Conservation (phyloP, 106 monocot species). For the Allium fistulosum region DNA sequence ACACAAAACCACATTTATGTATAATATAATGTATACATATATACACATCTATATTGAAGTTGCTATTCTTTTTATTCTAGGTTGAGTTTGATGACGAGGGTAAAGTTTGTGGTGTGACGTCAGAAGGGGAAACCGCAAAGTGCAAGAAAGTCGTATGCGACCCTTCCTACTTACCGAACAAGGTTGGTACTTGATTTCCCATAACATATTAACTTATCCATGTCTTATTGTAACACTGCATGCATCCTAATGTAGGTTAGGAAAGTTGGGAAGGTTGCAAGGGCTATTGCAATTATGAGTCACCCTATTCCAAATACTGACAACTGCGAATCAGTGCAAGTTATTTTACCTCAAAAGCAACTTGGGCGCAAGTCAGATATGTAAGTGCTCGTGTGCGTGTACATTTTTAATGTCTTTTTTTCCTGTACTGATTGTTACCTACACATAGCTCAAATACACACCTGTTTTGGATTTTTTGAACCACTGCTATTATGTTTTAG, state of each 20-base stretch:
- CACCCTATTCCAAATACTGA: constrained; percentile 88
- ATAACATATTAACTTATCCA: not conserved
- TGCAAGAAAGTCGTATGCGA: constrained; percentile 96
- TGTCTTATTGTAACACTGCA: too few species aligned
- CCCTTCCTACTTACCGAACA: constrained; percentile 85
- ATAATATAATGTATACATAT: too few species aligned
- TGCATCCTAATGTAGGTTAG: constrained; percentile 31
- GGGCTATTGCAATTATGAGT: constrained; percentile 98
- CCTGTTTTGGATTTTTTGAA: too few species aligned
- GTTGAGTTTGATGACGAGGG: constrained; percentile 83
- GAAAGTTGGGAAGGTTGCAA: constrained; percentile 88
- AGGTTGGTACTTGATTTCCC: constrained; percentile 27
- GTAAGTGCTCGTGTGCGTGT: constrained; percentile 26
- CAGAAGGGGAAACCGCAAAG: constrained; percentile 85
- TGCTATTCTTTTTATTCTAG: constrained; percentile 11
- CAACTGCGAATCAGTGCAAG: constrained; percentile 83
- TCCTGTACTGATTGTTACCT: too few species aligned
- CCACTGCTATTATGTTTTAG: too few species aligned
- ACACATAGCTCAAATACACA: too few species aligned
- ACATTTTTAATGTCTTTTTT: not conserved
- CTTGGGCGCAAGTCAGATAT: constrained; percentile 91
- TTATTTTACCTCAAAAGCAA: constrained; percentile 94
- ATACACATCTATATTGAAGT: too few species aligned
- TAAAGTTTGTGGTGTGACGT: constrained; percentile 81
- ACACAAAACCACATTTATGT: too few species aligned